These are phyloP conservation scores for Tolypocladium cylindrosporum DNA, from an alignment of 2,329 filamentous ascomycete genomes.

Conservation along the genomic window DNA sequence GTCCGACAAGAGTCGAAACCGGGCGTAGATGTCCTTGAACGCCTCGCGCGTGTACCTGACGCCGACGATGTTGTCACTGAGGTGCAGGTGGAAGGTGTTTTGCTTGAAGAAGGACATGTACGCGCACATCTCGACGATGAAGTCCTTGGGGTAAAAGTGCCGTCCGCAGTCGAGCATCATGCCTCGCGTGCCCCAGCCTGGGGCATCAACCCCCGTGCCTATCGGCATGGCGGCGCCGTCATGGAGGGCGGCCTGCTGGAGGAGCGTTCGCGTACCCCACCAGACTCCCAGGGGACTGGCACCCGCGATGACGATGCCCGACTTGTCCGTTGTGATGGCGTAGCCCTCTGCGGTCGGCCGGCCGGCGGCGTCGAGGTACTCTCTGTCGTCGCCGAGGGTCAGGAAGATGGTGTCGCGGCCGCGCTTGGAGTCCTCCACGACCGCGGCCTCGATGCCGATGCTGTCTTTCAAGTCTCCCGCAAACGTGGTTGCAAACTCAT, in stretches of 20 bases:
- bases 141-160: slow-evolving; percentile 45
- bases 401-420: slow-evolving; percentile 26
- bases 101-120: slow-evolving; percentile 54
- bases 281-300: slow-evolving; percentile 45
- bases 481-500: slow-evolving; percentile 37
- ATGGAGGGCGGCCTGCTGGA: slow-evolving; percentile 37
- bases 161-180: slow-evolving; percentile 43
- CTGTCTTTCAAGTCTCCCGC: slow-evolving; percentile 19
- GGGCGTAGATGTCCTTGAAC: slow-evolving; percentile 35
- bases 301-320: slow-evolving; percentile 35
- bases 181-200: slow-evolving; percentile 39
- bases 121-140: slow-evolving; percentile 45
- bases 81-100: slow-evolving; percentile 47
- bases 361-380: slow-evolving; percentile 34
- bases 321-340: slow-evolving; percentile 26
- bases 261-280: slow-evolving; percentile 46
- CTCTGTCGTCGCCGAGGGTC: slow-evolving; percentile 29
- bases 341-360: slow-evolving; percentile 39
- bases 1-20: slow-evolving; percentile 44
- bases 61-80: slow-evolving; percentile 46
- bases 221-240: slow-evolving; percentile 22
- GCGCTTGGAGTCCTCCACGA: slow-evolving; percentile 11
- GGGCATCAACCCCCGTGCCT: slow-evolving; percentile 36
- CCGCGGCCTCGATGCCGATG: slow-evolving; percentile 17
- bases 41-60: slow-evolving; percentile 11